Base-by-base conservation (phyloP, 768 basidiomycete genomes). In the Russula sp. region DNA sequence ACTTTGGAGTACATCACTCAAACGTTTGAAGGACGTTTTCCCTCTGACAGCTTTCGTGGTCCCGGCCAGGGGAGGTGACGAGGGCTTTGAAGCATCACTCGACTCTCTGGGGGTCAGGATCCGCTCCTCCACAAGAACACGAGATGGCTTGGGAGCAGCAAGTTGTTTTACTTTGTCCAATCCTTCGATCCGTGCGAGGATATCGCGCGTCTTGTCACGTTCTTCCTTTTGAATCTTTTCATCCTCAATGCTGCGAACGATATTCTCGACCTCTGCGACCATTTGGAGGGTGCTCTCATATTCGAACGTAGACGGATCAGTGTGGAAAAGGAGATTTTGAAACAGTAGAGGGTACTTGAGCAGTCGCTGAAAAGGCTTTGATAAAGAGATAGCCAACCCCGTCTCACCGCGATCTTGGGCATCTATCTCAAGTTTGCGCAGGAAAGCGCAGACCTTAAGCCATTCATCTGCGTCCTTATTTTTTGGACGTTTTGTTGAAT, bases 181-280 rank as follows among this genome's bases (percentile, higher is more conserved):
- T 2, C 96, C 96, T 61, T 99, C 97, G 35, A 99, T 98, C 8
- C 97, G 85, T 5, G 95, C 97, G 67, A 97, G 90, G 2, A 92
- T 88, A 72, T 99, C 96, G 14, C 96, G 80, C 3, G 95, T 97
- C 77, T 88, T 90, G 74, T 97, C 93, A 36, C 96, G 85, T 71
- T 96, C 93, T 71, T 98, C 96, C 73, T 93, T 92, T 71, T 90
- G 88, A 58, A 93, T 90, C 78, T 98, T 98, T 77, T 99, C 94
- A 69, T 98, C 96, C 73, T 99, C 96, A 59, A 99, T 98, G 64
- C 90, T 91, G 48, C 96, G 82, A 51, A 99, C 96, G 68, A 98
- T 96, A 20, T 82, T 86, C 75, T 99, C 97, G 7, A 99, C 91
- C 73, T 98, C 94, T 20, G 93, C 92, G 1, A 98, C 94, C 91